Conservation (phyloP, 441 rosid genomes). For the Erodium trifolium region DNA sequence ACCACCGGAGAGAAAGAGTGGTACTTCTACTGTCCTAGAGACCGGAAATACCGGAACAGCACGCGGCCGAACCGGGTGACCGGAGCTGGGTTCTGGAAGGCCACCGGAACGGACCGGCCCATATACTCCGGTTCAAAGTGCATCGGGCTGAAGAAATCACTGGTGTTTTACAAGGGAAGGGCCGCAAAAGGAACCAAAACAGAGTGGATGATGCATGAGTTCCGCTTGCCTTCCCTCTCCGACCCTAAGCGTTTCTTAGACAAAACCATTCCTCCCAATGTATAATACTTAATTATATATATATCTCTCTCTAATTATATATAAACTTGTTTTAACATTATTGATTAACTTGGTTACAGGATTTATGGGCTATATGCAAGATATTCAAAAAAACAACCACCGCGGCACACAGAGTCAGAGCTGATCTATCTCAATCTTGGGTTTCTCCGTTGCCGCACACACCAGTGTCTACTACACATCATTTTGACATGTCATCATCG, state of each 20-base stretch:
- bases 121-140: slow-evolving; percentile 58
- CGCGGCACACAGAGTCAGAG: slow-evolving; percentile 44
- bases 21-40: slow-evolving; percentile 44
- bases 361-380: slow-evolving; percentile 87
- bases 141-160: slow-evolving; percentile 84
- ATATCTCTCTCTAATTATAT: too few relatives aligned
- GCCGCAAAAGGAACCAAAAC: slow-evolving; percentile 94
- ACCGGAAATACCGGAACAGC: slow-evolving; percentile 66
- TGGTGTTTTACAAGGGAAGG: slow-evolving; percentile 85
- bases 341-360: slow-evolving; percentile 33
- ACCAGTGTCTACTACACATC: too few relatives aligned
- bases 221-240: slow-evolving; percentile 60
- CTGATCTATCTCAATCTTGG: slow-evolving; percentile 49
- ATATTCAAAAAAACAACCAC: slow-evolving; percentile 81
- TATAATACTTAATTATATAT: slow-evolving; percentile 25
- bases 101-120: slow-evolving; percentile 90
- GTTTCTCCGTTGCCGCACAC: slow-evolving; percentile 36
- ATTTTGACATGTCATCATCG: slow-evolving; percentile 12
- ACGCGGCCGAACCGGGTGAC: slow-evolving; percentile 85
- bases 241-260: slow-evolving; percentile 55
- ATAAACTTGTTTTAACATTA: too few relatives aligned
- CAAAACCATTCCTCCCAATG: slow-evolving; percentile 53
- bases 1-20: slow-evolving; percentile 70
- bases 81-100: slow-evolving; percentile 93
- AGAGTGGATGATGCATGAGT: slow-evolving; percentile 99